Conservation (phyloP, 345 rosid genomes). For the Gossypium bickii region DNA sequence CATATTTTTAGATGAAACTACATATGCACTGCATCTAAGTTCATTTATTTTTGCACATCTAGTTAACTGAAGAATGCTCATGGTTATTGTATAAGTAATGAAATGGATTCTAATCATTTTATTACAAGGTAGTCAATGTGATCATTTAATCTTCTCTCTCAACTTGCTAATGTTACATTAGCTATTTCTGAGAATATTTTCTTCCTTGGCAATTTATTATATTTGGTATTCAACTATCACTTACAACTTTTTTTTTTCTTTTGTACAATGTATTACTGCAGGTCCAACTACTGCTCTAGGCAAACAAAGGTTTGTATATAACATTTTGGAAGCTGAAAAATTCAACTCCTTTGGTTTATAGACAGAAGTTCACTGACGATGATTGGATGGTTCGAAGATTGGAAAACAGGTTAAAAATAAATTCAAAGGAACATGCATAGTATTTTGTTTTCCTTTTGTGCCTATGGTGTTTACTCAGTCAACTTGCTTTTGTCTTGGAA, state of each 20-base stretch:
- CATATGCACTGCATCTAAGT: background rate
- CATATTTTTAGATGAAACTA: background rate
- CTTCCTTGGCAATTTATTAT: background rate
- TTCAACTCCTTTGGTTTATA: background rate
- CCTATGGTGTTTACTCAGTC: background rate
- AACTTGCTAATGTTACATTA: background rate
- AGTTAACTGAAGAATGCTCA: background rate
- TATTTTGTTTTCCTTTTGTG: background rate
- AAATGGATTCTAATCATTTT: background rate
- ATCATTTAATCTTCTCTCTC: background rate
- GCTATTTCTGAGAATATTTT: background rate
- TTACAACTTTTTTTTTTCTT: background rate
- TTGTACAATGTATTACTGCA: slow-evolving; percentile 4
- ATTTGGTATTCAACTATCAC: background rate
- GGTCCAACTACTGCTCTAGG: background rate
- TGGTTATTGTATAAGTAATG: background rate
- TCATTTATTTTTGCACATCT: background rate
- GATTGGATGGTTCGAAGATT: background rate
- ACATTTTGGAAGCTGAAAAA: background rate
- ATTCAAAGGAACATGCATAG: background rate
- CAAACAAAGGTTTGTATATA: slow-evolving; percentile 1
- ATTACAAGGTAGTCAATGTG: background rate
- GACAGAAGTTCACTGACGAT: background rate
- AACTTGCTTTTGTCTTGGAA: background rate
- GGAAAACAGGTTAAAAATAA: background rate